Base-by-base conservation (phyloP, 139 green algal genomes). In the Chlamydomonas applanata region DNA sequence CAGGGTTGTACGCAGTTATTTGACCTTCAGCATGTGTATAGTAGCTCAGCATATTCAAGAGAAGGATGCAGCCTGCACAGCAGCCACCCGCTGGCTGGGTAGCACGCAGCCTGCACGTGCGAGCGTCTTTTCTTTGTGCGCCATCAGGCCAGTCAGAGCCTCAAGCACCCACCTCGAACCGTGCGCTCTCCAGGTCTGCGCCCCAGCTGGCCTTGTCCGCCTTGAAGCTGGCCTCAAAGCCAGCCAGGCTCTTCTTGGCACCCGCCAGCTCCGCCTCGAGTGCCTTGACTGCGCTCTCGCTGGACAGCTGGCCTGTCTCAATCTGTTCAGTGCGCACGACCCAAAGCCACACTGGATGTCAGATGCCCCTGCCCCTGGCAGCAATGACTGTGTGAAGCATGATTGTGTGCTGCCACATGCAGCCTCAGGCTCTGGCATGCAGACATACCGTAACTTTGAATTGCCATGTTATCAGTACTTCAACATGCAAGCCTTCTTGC, bases 211-310 rank as follows among this genome's bases (percentile, higher is more conserved):
- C 80, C 69, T 81, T 82, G 20, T 80, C 80, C 17, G 66, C 75
- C 53, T 81, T 86, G 46, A 74, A 56, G 1, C 22, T 29, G 0
- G 75, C 68, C 66, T 85, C 72, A 29, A 62, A 40, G 34, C 79
- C 62, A 2, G 79, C 79, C 32, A 85, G 76, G 49, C 56, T 65
- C 52, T 69, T 70, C 36, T 87, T 80, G 16, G 83, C 82, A 40
- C 80, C 85, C 1, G 91, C 91, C 62, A 93, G 69, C 71, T 95
- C 89, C 22, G 84, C 86, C 64, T 91, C 83, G 59, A 92, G 74
- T 13, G 80, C 70, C 72, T 78, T 82, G 2, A 81, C 27, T 5
- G 79, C 74, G 11, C 81, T 85, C 67, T 94, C 83, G 0, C 62
- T 71, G 14, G 88, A 79, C 35, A 96, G 71, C 36, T 84, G 79